Evolutionary conservation across 1,284 basidiomycete genomes (phyloP), one percentile per base, ranked within the genome.

Genomic region (Baeospora myosura): DNA sequence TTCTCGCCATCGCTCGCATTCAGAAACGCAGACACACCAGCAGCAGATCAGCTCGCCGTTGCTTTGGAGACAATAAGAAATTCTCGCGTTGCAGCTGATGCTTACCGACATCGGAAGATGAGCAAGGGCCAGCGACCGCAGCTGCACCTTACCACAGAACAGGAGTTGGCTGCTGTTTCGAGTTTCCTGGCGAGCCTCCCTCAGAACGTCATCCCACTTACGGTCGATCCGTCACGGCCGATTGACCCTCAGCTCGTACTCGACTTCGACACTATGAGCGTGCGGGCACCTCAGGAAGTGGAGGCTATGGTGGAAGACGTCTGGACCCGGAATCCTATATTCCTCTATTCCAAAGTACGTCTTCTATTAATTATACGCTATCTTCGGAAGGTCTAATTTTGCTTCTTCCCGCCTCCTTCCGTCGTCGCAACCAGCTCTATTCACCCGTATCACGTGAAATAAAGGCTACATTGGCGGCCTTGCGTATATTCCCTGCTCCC

Each of bases 201-300:
- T 0, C 77, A 87, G 59, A 91, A 91, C 60, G 71, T 81, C 39
- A 78, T 93, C 38, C 88, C 89, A 0, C 53, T 65, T 1, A 64
- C 64, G 5, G 71, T 90, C 38, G 76, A 91, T 57, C 81, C 87
- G 0, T 51, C 67, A 4, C 49, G 55, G 14, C 76, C 86, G 0
- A 75, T 92, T 44, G 84, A 90, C 57, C 86, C 88, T 2, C 72
- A 82, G 48, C 72, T 88, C 41, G 73, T 93, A 8, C 72, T 93
- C 41, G 89, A 88, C 54, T 92, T 92, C 58, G 86, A 92, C 59
- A 82, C 83, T 0, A 70, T 78, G 10, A 65, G 69, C 36, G 60
- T 64, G 4, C 69, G 71, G 10, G 76, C 78, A 1, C 63, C 66
- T 6, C 70, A 76, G 34, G 81, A 85, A 51, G 71, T 82, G 26